A percentile compares a stretch with the other conserved stretches of the same genome.
Evolutionary conservation across 176 grass and related monocot species (phyloP).

Genomic region (Carex cristatella): DNA sequence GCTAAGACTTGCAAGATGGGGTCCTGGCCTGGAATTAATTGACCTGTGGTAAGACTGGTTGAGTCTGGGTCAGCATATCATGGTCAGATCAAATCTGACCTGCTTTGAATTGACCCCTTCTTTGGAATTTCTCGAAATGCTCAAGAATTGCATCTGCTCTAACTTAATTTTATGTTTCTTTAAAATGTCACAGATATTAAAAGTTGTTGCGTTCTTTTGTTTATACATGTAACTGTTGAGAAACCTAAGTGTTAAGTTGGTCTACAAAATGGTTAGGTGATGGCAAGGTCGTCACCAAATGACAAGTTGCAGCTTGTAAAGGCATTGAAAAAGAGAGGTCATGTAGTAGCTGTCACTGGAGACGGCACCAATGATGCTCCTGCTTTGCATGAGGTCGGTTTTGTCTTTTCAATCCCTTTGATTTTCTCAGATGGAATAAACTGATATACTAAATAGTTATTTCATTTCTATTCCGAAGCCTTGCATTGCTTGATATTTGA

Average conservation of each 20-base stretch:
- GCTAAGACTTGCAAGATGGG: not conserved
- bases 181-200: not conserved
- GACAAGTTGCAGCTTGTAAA: conserved; percentile 91
- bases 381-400: conserved; percentile 72
- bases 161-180: not conserved
- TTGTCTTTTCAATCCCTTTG: not conserved
- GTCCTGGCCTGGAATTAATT: not conserved
- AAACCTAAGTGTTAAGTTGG: not conserved
- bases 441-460: not conserved
- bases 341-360: conserved; percentile 95
- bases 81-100: not conserved
- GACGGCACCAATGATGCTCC: conserved; percentile 98
- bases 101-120: not conserved
- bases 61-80: not conserved
- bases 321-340: conserved; percentile 64
- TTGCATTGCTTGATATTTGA: not conserved
- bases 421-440: not conserved
- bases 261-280: conserved; percentile 44
- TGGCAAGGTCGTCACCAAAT: conserved; percentile 92
- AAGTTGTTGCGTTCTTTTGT: not conserved
- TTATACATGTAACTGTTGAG: not conserved
- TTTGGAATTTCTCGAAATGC: not conserved
- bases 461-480: not conserved
- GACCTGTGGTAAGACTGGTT: not conserved
- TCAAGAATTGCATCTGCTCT: not conserved